Evolutionary conservation across 2,329 filamentous ascomycete genomes (phyloP), one percentile per base, ranked within the genome.

Genomic region (Pseudocercospora fuligena): DNA sequence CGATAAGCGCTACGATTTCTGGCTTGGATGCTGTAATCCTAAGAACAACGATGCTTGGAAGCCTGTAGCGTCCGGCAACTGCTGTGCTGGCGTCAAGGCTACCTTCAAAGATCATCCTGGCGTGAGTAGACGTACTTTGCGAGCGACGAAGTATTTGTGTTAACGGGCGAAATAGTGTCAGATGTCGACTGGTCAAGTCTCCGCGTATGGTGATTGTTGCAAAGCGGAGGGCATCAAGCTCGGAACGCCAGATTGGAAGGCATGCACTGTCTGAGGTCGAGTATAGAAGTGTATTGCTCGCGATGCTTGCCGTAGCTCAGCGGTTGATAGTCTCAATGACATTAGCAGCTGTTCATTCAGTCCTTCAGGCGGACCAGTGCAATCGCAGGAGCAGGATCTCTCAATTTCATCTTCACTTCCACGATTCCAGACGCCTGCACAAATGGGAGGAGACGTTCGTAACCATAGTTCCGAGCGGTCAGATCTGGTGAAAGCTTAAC

Each of bases 391-490:
- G 57, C 63, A 31, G 23, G 21, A n/a, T 57, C 47, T 33, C 46
- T 56, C 3, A 49, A 27, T 31, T 61, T 61, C 57, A 65, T 56
- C 58, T 61, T 65, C 14, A 61, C 5, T 21, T 61, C 57, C 23
- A 65, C 63, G 47, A 65, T 65, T 7, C 63, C 63, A 61, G 63
- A 65, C 5, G 63, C 57, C 51, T 61, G 40, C 19, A 65, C 31
- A 11, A 61, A 65, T 16, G 40, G 25, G 16, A 33, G 51, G 8
- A 60, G 56, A 16, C 33, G 27, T 11, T 23, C 43, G 54, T 69
- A 75, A 1, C 75, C 76, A 51, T 76, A 76, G 43, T 76, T 76
- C 4, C 74, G 73, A 12, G 73, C 68, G 25, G 76, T 69, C 21
- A 77, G 51, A 53, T 75, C 70, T 0, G 73, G 74, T 5, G 70